A percentile compares a stretch with the other conserved stretches of the same genome.
phyloP scores from a whole-genome alignment of 352 stramenopile genomes.

The Phytopythium kandeliae region DNA sequence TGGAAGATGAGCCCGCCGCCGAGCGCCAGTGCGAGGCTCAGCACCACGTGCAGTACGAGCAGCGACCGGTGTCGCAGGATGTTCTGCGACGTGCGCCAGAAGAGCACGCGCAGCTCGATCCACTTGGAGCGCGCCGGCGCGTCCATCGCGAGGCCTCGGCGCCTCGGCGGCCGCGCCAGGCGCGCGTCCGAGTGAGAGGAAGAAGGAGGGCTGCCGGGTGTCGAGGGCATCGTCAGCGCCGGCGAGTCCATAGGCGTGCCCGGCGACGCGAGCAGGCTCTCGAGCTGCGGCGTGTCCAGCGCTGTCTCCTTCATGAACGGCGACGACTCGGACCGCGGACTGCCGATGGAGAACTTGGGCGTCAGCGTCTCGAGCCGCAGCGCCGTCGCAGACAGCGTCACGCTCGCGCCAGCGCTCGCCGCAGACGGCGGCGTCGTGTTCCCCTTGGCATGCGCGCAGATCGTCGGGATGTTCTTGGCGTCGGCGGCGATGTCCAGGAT shows the following conservation, averaged over 20 bases:
- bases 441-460: conserved; percentile 40
- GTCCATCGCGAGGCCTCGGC: background rate
- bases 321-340: conserved; percentile 34
- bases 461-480: conserved; percentile 50
- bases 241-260: too few species aligned
- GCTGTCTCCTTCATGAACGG: conserved; percentile 50
- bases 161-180: background rate
- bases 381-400: conserved; percentile 2
- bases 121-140: conserved; percentile 31
- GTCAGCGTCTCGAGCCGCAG: conserved; percentile 8
- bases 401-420: background rate
- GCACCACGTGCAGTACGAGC: conserved; percentile 51
- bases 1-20: conserved; percentile 76
- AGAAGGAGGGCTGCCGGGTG: conserved; percentile 11
- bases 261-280: conserved; percentile 27
- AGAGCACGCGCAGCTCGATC: conserved; percentile 67
- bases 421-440: conserved; percentile 16
- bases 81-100: conserved; percentile 59
- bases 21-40: conserved; percentile 56
- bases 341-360: conserved; percentile 25
- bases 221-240: conserved; percentile 9
- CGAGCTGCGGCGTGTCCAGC: conserved; percentile 38
- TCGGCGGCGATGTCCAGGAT: conserved; percentile 73
- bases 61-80: conserved; percentile 71
- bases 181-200: conserved; percentile 8